Evolutionary conservation across 1,139 yeast species (phyloP), one percentile per base, ranked within the genome.

Genomic region (Geotrichum candidum): DNA sequence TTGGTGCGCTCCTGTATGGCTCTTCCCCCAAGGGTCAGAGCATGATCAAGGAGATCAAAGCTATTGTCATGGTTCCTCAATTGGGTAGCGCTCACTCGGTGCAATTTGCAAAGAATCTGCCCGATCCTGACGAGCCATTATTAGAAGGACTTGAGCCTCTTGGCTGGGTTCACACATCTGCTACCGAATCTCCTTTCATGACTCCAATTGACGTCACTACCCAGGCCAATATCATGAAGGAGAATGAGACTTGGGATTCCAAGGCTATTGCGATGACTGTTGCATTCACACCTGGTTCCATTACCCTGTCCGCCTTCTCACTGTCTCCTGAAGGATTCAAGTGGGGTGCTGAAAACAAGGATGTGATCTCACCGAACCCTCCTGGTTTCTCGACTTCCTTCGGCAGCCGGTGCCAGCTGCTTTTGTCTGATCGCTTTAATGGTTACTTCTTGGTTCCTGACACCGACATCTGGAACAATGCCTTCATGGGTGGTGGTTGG

Each of bases 371-470:
- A 1, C 73, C 76, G 2, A 69, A 78, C 6, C 92, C 95, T 0
- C 78, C 79, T 45, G 96, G 95, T 0, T 90, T 83, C 72, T 79
- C 82, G 1, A 77, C 85, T 0, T 70, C 75, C 0, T 90, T 84
- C 73, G 86, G 89, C 53, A 78, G 76, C 48, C 81, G 82, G 68
- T 82, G 87, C 9, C 97, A 91, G 70, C 73, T 94, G 65, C 76
- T 92, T 41, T 73, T 94, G 51, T 85, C 97, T 0, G 96, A 88
- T 65, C 80, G 86, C 62, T 81, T 90, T 60, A 80, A 82, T 71
- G 99, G 99, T 3, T 87, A 86, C 65, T 92, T 90, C 73, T 74
- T 90, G 76, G 96, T 91, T 0, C 99, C 99, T 0, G 87, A 84
- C 50, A 88, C 88, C 56, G 86, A 84, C 61, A 73, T 91, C 46